A percentile compares a stretch with the other conserved stretches of the same genome.
These are phyloP conservation scores for Incumbomyces delicatus DNA, from an alignment of 2,329 filamentous ascomycete genomes.

Conservation along the genomic window DNA sequence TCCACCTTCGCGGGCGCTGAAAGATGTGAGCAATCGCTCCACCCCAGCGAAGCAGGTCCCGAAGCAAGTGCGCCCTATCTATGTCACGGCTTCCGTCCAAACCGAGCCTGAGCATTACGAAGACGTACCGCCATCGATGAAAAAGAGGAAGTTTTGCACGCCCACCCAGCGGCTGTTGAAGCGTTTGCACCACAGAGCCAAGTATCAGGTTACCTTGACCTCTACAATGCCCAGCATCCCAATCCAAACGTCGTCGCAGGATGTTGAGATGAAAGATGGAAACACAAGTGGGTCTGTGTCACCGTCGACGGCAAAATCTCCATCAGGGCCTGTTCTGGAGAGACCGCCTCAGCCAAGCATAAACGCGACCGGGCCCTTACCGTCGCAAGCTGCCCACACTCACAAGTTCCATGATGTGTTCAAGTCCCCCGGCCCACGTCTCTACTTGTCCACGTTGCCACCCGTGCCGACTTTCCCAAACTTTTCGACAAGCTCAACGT, in stretches of 20 bases:
- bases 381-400: conserved; percentile 21
- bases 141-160: conserved; percentile 28
- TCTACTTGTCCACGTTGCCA: conserved; percentile 26
- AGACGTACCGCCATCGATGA: conserved; percentile 20
- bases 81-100: conserved; percentile 35
- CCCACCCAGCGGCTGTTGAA: conserved; percentile 34
- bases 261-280: conserved; percentile 41
- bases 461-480: conserved; percentile 18
- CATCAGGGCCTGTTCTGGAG: conserved; percentile 9
- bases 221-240: conserved; percentile 11
- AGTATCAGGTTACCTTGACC: conserved; percentile 11
- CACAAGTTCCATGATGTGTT: conserved; percentile 7
- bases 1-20: background rate
- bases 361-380: conserved; percentile 10
- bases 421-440: conserved; percentile 25
- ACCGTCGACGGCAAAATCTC: conserved; percentile 4
- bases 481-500: conserved; percentile 21
- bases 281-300: conserved; percentile 21
- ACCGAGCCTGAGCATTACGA: conserved; percentile 34
- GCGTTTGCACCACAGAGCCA: conserved; percentile 31
- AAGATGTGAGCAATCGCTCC: conserved; percentile 4
- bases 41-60: background rate
- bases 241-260: conserved; percentile 20
- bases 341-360: background rate
- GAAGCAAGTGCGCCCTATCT: conserved; percentile 21